phyloP scores from a whole-genome alignment of 2,329 filamentous ascomycete genomes.

The Cryphonectria radicalis region DNA sequence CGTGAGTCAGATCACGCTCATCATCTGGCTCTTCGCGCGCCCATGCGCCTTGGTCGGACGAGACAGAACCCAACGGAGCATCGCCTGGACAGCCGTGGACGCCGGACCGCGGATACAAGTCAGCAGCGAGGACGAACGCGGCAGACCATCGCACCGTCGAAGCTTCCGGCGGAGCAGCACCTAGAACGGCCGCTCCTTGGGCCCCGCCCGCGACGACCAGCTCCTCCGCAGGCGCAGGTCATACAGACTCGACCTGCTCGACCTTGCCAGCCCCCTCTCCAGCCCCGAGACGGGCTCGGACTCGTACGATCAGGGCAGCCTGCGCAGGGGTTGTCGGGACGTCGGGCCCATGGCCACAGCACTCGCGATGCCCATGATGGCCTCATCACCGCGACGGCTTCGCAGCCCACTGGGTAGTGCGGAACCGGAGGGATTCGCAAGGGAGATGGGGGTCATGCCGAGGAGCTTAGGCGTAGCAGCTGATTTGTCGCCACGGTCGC shows the following conservation, averaged over 20 bases:
- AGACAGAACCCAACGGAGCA: not conserved
- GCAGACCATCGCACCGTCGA: not conserved
- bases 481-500: conserved; percentile 28
- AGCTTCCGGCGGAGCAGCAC: conserved; percentile 15
- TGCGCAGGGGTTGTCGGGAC: not conserved
- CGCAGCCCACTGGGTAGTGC: not conserved
- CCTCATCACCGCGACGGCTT: not conserved
- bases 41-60: conserved; percentile 26
- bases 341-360: not conserved
- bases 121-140: not conserved
- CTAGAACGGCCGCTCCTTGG: conserved; percentile 11
- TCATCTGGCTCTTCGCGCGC: conserved; percentile 38
- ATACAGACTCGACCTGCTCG: not conserved
- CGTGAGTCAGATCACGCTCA: conserved; percentile 39
- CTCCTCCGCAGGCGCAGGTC: conserved; percentile 6
- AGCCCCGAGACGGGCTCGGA: not conserved
- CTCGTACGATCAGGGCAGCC: not conserved
- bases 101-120: not conserved
- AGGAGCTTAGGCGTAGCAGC: conserved; percentile 14
- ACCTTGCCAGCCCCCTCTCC: not conserved
- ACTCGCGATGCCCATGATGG: conserved; percentile 6
- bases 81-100: not conserved
- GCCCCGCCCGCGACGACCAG: not conserved
- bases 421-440: not conserved
- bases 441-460: conserved; percentile 10